phyloP scores from a whole-genome alignment of 2,329 filamentous ascomycete species.

The Penicillium sp. region DNA sequence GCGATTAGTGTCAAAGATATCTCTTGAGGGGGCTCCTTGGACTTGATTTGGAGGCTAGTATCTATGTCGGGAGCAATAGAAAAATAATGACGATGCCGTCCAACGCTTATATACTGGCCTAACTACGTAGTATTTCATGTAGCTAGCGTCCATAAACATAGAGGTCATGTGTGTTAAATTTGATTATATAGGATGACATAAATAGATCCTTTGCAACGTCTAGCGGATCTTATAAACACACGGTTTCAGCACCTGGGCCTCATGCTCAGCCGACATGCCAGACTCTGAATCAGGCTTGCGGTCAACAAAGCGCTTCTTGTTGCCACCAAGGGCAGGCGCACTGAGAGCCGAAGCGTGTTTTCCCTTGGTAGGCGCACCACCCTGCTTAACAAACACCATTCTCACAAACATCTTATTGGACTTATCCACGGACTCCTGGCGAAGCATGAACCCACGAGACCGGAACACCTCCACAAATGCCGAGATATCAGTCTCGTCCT shows the following conservation, averaged over 20 bases:
- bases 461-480: constrained; percentile 81
- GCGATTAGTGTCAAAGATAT: constrained; percentile 16
- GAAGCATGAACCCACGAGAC: constrained; percentile 80
- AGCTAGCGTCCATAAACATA: neutral
- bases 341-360: constrained; percentile 57
- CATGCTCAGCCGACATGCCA: constrained; percentile 57
- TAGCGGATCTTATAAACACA: constrained; percentile 92
- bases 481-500: constrained; percentile 77
- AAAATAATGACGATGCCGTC: constrained; percentile 28
- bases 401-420: constrained; percentile 98
- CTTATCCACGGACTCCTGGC: constrained; percentile 70
- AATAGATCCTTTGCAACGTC: constrained; percentile 2
- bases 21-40: constrained; percentile 9
- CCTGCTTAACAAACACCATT: constrained; percentile 91
- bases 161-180: neutral
- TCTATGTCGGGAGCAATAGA: constrained; percentile 28
- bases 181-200: neutral
- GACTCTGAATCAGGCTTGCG: constrained; percentile 50
- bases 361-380: constrained; percentile 65
- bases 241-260: constrained; percentile 78
- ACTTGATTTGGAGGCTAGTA: constrained; percentile 14
- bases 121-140: neutral
- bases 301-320: constrained; percentile 58
- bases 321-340: constrained; percentile 31
- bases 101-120: constrained; percentile 18